phyloP scores from a whole-genome alignment of 495 filamentous ascomycete genomes.

The Aspergillus sparsus region DNA sequence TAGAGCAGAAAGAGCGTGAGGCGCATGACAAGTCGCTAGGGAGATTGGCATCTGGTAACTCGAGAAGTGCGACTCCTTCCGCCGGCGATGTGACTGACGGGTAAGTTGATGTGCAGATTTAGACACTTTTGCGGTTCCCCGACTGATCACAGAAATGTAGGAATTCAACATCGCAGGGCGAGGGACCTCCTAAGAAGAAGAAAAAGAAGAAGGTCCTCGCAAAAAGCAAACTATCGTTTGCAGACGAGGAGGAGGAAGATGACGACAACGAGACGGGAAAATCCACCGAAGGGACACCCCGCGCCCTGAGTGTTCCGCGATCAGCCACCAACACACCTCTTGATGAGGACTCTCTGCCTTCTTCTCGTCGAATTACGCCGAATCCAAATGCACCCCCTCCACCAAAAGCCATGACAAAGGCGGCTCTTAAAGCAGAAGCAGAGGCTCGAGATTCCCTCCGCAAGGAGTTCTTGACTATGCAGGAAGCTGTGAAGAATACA shows the following conservation, averaged over 20 bases:
- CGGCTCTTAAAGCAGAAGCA: slow-evolving; percentile 76
- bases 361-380: slow-evolving; percentile 56
- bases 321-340: slow-evolving; percentile 42
- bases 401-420: slow-evolving; percentile 85
- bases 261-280: slow-evolving; percentile 26
- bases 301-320: slow-evolving; percentile 38
- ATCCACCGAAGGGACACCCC: slow-evolving; percentile 34
- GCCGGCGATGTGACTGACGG: slow-evolving; percentile 54
- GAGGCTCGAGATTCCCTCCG: slow-evolving; percentile 78
- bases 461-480: slow-evolving; percentile 79
- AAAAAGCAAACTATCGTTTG: slow-evolving; percentile 72
- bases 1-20: slow-evolving; percentile 87
- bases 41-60: slow-evolving; percentile 49
- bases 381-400: slow-evolving; percentile 67
- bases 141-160: slow-evolving; percentile 47
- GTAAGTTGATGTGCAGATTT: slow-evolving; percentile 41
- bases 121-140: not conserved
- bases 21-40: slow-evolving; percentile 63
- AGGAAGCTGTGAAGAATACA: slow-evolving; percentile 84
- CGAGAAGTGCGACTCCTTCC: slow-evolving; percentile 55
- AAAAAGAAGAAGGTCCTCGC: slow-evolving; percentile 66
- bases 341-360: slow-evolving; percentile 40
- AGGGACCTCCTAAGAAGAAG: slow-evolving; percentile 60
- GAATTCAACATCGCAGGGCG: slow-evolving; percentile 41
- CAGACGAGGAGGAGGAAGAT: slow-evolving; percentile 57